Conservation (phyloP, 495 filamentous ascomycete species). For the Penicillium salamii region DNA sequence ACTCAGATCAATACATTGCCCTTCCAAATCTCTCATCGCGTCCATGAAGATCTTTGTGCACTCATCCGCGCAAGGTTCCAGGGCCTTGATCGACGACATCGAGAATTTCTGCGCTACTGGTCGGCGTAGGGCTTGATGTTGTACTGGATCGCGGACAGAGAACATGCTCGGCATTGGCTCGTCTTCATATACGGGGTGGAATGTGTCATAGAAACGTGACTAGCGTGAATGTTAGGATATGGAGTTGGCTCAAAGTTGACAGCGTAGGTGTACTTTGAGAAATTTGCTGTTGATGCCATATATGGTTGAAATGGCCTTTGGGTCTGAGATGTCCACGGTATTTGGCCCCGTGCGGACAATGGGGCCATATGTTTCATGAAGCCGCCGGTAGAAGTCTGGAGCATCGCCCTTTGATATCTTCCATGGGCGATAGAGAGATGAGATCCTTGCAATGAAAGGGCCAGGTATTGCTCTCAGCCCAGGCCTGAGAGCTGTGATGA, state of each 20-base stretch:
- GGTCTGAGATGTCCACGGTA: slow-evolving; percentile 35
- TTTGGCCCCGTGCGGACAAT: slow-evolving; percentile 9
- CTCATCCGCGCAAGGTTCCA: slow-evolving; percentile 45
- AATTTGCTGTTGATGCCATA: slow-evolving; percentile 74
- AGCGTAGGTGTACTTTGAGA: slow-evolving; percentile 49
- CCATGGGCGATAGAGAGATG: slow-evolving; percentile 11
- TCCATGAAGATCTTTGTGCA: slow-evolving; percentile 37
- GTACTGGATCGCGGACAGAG: slow-evolving; percentile 64
- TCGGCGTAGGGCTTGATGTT: slow-evolving; percentile 62
- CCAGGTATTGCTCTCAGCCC: slow-evolving; percentile 14
- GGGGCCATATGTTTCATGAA: slow-evolving; percentile 8
- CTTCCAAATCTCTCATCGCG: slow-evolving; percentile 43
- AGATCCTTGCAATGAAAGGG: slow-evolving; percentile 10
- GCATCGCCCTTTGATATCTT: slow-evolving; percentile 11
- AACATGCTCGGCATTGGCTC: slow-evolving; percentile 64
- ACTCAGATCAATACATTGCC: slow-evolving; percentile 49
- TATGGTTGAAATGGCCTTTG: slow-evolving; percentile 62
- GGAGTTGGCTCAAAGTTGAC: no score
- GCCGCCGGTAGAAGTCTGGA: slow-evolving; percentile 3
- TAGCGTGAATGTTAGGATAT: slow-evolving; percentile 17
- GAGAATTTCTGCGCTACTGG: slow-evolving; percentile 47
- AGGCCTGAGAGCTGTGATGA: slow-evolving; percentile 6
- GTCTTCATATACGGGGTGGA: slow-evolving; percentile 58
- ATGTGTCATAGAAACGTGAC: slow-evolving; percentile 65
- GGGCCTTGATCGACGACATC: slow-evolving; percentile 42